phyloP scores from a whole-genome alignment of 2,329 filamentous ascomycete species.

The Neofusicoccum parvum region DNA sequence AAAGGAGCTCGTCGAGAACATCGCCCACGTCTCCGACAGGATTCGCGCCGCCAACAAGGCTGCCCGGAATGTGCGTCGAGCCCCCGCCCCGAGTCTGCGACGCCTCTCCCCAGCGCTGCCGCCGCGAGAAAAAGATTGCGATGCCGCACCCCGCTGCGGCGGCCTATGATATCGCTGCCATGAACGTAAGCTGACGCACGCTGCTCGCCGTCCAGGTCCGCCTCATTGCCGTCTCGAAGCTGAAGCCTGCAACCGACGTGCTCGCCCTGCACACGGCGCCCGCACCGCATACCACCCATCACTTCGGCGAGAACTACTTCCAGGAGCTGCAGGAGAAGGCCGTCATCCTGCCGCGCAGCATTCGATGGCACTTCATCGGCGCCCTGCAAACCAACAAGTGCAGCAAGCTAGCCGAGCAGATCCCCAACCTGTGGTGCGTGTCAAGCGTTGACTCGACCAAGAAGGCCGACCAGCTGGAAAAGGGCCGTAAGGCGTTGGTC shows the following conservation, averaged over 20 bases:
- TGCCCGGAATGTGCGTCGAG: constrained; percentile 31
- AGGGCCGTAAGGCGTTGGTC: constrained; percentile 65
- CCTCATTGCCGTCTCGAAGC: constrained; percentile 92
- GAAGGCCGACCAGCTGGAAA: constrained; percentile 82
- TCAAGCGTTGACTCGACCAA: constrained; percentile 86
- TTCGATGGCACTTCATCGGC: constrained; percentile 97
- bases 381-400: constrained; percentile 93
- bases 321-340: constrained; percentile 85
- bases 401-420: constrained; percentile 76
- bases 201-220: constrained; percentile 61
- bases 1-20: constrained; percentile 48
- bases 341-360: constrained; percentile 70
- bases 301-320: constrained; percentile 96
- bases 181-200: neutral
- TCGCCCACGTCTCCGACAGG: constrained; percentile 44
- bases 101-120: neutral
- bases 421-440: constrained; percentile 88
- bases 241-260: constrained; percentile 92
- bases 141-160: neutral
- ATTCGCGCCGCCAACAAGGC: constrained; percentile 43
- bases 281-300: constrained; percentile 56
- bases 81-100: neutral
- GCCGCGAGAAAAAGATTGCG: neutral
- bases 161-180: too few species aligned
- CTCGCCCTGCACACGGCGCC: constrained; percentile 72